Base-by-base conservation (phyloP, 1,284 basidiomycete species). In the Leccinum subrobustum region DNA sequence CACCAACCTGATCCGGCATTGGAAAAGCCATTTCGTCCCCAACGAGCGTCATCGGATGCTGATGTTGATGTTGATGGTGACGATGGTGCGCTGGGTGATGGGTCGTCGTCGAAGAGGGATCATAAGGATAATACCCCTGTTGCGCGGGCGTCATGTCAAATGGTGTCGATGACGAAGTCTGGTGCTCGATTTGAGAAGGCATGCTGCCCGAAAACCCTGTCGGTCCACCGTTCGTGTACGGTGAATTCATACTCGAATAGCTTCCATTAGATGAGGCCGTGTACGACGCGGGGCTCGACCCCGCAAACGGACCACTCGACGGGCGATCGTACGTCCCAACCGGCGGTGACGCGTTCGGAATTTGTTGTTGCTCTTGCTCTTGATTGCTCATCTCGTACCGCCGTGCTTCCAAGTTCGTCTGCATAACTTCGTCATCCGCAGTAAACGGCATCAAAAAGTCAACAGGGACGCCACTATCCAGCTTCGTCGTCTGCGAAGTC, bases 221-320 rank as follows among this genome's bases (percentile, higher is more conserved):
- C 7, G 64, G 33, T 39, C 71, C 64, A 52, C 66, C 61, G 35
- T 50, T 70, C 1, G 64, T 50, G 48, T 72, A 72, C 48, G 72
- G 72, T 31, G 72, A 70, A 47, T 57, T 63, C 6, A 71, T 62
- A 29, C 52, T 66, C 16, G 72, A 67, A 39, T 68, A 73, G 25
- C 68, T 70, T 6, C 63, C 67, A 20, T 6, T 72, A 6, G 70
- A 70, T 4, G 68, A 60, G 42, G 42, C 42, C 1, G 64, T 59
- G 12, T 71, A 71, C 14, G 69, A 71, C n/a, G 60, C 60, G 18
- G 72, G 72, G 42, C 70, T 71, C 25, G 71, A 65, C 16, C 51
- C 62, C 14, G 60, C 20, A 29, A 63, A 73, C 9, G 72, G 48
- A 12, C 55, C 52, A 14, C 63, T 64, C 4, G 69, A 72, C 14